A percentile compares a stretch with the other conserved stretches of the same genome.
Conservation (phyloP, 805 yeast species). For the Barnettozyma wickerhamii region DNA sequence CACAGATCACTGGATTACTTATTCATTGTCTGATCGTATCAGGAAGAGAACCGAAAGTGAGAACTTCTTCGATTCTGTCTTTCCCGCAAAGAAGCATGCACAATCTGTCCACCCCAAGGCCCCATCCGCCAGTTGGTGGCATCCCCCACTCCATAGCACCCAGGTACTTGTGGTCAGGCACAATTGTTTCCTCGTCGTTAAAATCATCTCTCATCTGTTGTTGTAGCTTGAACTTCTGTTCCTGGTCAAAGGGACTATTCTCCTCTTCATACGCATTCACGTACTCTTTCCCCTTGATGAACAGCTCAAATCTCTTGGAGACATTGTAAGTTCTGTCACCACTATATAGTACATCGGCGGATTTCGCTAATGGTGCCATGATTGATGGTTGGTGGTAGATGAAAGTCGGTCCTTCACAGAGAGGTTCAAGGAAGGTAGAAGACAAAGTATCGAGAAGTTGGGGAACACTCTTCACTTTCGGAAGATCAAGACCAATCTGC, state of each 20-base stretch:
- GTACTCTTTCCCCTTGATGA: slow-evolving; percentile 73
- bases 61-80: slow-evolving; percentile 67
- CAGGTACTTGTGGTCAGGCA: slow-evolving; percentile 71
- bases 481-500: slow-evolving; percentile 22
- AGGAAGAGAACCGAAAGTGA: slow-evolving; percentile 68
- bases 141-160: slow-evolving; percentile 85
- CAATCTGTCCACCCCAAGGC: slow-evolving; percentile 87
- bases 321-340: slow-evolving; percentile 31
- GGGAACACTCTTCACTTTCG: slow-evolving; percentile 44
- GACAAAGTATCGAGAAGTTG: slow-evolving; percentile 64
- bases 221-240: slow-evolving; percentile 58
- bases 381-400: slow-evolving; percentile 79
- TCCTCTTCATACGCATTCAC: slow-evolving; percentile 97
- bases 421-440: slow-evolving; percentile 58
- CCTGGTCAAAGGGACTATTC: slow-evolving; percentile 76
- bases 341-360: slow-evolving; percentile 32
- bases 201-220: slow-evolving; percentile 40
- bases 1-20: no score
- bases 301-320: slow-evolving; percentile 80
- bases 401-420: slow-evolving; percentile 61
- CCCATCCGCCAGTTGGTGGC: slow-evolving; percentile 99
- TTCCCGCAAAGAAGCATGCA: slow-evolving; percentile 70
- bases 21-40: slow-evolving; percentile 61
- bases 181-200: slow-evolving; percentile 56
- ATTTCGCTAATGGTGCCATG: slow-evolving; percentile 86